Evolutionary conservation across 1,284 basidiomycete species (phyloP).

Genomic region (Sanguinoderma infundibulare): DNA sequence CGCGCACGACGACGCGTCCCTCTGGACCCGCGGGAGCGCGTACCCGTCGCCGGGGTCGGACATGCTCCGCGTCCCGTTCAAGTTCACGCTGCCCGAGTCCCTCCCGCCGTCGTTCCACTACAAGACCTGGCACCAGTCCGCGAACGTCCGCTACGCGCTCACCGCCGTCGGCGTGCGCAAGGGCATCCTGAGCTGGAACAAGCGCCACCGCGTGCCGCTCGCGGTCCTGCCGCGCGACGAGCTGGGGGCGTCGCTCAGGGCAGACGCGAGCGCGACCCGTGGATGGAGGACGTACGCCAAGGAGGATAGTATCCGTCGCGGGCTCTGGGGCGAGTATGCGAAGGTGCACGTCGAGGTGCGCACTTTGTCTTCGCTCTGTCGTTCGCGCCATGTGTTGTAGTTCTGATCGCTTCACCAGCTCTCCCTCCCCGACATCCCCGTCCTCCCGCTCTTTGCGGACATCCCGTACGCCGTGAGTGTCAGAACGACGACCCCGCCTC

Average conservation of each 20-base stretch:
- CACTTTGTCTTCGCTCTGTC: neutral
- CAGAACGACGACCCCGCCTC: conserved; percentile 11
- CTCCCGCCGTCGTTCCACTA: conserved; percentile 31
- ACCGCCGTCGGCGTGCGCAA: conserved; percentile 27
- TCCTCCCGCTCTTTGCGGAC: conserved; percentile 8
- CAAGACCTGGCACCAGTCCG: neutral
- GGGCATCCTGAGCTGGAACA: conserved; percentile 19
- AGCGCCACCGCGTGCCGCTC: conserved; percentile 16
- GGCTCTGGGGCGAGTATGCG: conserved; percentile 29
- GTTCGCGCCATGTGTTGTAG: neutral
- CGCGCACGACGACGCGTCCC: conserved; percentile 11
- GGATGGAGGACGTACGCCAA: conserved; percentile 11
- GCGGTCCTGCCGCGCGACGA: conserved; percentile 26
- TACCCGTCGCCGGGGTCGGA: conserved; percentile 25
- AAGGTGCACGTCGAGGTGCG: conserved; percentile 23
- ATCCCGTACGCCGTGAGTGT: conserved; percentile 16
- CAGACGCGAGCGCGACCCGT: neutral
- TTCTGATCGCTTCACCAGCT: conserved; percentile 15
- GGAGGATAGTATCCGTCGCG: conserved; percentile 23
- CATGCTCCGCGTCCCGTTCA: conserved; percentile 28
- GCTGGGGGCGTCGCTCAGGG: conserved; percentile 9
- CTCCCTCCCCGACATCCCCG: conserved; percentile 12
- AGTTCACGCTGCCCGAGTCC: conserved; percentile 22
- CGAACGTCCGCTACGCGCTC: conserved; percentile 20
- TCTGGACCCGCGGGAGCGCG: conserved; percentile 25